These are phyloP conservation scores for Rhodotorula sp. DNA, from an alignment of 1,284 basidiomycete species.

Conservation along the genomic window DNA sequence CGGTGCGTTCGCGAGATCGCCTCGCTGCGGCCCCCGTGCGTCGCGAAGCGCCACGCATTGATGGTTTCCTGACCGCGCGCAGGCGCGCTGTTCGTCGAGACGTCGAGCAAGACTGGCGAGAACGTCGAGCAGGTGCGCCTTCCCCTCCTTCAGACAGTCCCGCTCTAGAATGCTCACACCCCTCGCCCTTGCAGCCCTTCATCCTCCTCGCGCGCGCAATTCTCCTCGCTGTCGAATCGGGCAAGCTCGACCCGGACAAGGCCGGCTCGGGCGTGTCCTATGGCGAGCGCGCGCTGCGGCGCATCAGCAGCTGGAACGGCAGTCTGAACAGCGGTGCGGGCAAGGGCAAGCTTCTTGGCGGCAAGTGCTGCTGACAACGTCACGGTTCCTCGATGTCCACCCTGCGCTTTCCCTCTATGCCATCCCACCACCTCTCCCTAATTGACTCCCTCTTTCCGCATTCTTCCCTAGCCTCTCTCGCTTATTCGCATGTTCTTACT, in stretches of 20 bases:
- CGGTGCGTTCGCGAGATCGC: too few relatives aligned
- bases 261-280: conserved; percentile 93
- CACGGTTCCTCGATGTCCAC: background rate
- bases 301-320: conserved; percentile 65
- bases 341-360: conserved; percentile 14
- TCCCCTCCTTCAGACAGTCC: background rate
- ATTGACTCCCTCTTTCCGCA: background rate
- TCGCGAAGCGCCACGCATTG: too few relatives aligned
- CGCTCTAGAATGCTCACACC: background rate
- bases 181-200: conserved; percentile 65
- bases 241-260: conserved; percentile 86
- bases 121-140: conserved; percentile 67
- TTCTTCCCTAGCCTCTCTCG: background rate
- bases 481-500: background rate
- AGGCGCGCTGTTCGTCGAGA: conserved; percentile 91
- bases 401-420: background rate
- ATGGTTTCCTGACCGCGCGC: background rate
- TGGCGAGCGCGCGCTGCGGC: conserved; percentile 84
- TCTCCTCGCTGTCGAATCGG: conserved; percentile 88
- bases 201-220: conserved; percentile 86
- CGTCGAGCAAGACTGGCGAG: conserved; percentile 86
- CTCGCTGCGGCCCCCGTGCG: too few relatives aligned
- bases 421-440: background rate
- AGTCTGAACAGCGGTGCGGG: conserved; percentile 7
- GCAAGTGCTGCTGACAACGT: conserved; percentile 21